Percentiles rank a stretch among this genome's conserved stretches.
These are phyloP conservation scores for Eimeria necatrix DNA, from an alignment of 169 alveolate genomes.

Conservation along the genomic window DNA sequence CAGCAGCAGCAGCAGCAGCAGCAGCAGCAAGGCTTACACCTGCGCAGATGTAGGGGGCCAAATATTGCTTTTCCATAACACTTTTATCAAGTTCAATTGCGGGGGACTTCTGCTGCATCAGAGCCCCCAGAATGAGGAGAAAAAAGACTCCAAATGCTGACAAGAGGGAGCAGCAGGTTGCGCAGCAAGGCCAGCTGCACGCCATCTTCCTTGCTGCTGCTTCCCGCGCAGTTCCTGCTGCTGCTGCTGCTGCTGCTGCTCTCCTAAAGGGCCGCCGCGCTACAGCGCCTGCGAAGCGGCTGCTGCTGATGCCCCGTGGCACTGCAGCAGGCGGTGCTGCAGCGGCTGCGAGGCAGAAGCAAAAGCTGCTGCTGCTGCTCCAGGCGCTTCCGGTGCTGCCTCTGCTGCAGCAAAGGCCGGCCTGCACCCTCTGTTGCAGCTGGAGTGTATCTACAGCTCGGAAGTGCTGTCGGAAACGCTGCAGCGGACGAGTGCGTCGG, in stretches of 20 bases:
- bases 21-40: conserved; percentile 9
- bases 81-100: conserved; percentile 22
- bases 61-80: conserved; percentile 67
- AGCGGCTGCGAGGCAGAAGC: not conserved
- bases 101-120: conserved; percentile 74
- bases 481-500: not conserved
- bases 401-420: not conserved
- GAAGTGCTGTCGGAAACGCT: not conserved
- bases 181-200: conserved; percentile 72
- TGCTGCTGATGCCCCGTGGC: not conserved
- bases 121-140: conserved; percentile 39
- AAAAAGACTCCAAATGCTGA: conserved; percentile 66
- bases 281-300: not conserved
- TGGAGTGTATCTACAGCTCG: not conserved
- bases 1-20: conserved; percentile 30
- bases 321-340: not conserved
- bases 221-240: not conserved
- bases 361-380: not conserved
- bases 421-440: not conserved
- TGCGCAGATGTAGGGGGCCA: conserved; percentile 74
- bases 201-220: not conserved
- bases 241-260: conserved; percentile 33
- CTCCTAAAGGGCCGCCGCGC: not conserved
- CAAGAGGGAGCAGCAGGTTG: conserved; percentile 70
- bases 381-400: not conserved